Evolutionary conservation across 441 rosid species (phyloP).

Genomic region (Populus hybrid): DNA sequence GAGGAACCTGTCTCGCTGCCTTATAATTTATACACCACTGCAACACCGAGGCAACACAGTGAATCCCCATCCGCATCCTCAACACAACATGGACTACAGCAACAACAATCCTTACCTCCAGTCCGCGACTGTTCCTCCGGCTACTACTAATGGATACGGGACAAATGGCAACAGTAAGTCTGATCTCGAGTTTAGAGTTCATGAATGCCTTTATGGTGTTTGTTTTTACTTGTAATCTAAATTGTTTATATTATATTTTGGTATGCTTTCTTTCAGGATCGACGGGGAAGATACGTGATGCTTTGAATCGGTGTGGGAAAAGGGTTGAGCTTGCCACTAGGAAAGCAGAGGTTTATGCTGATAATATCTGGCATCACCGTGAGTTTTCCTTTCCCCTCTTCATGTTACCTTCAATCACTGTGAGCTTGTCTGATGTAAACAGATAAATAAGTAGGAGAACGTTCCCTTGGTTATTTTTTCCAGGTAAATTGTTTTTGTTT

Average conservation of each 20-base stretch:
- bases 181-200: not conserved
- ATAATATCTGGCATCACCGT: slow-evolving; percentile 66
- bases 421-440: not conserved
- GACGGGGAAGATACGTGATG: slow-evolving; percentile 37
- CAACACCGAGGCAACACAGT: not conserved
- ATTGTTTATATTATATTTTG: not conserved
- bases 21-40: not conserved
- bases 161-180: slow-evolving; percentile 12
- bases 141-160: slow-evolving; percentile 24
- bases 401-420: not conserved
- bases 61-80: not conserved
- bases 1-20: not conserved
- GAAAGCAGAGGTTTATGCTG: slow-evolving; percentile 55
- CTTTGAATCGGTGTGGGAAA: slow-evolving; percentile 54
- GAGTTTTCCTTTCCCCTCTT: slow-evolving; percentile 9
- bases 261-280: slow-evolving; percentile 42
- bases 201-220: not conserved
- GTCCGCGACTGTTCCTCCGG: slow-evolving; percentile 26
- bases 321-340: slow-evolving; percentile 48
- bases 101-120: slow-evolving; percentile 45
- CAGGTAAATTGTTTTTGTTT: not conserved
- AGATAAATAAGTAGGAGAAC: not conserved
- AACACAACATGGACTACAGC: slow-evolving; percentile 8
- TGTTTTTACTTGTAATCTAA: not conserved
- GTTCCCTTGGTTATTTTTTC: not conserved